Base-by-base conservation (phyloP, 148 eudicot species). In the Rhododendron ferrugineum region DNA sequence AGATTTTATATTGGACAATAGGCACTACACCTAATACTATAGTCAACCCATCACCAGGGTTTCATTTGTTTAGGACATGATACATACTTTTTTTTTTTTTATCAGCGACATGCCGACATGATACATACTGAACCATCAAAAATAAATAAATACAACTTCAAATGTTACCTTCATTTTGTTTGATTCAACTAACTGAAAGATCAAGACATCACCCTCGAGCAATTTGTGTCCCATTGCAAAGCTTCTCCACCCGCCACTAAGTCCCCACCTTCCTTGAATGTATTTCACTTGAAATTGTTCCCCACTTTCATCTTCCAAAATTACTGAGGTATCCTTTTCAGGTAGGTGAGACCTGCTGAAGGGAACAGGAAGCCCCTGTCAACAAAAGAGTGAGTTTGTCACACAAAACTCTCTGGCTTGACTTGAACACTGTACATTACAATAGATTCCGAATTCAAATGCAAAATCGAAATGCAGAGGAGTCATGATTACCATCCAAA, bases 161-260 rank as follows among this genome's bases (percentile, higher is more conserved):
- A 86, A 36, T 6, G 64, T 80, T 85, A 92, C 96, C 93, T 94
- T 94, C 46, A 94, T 90, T 83, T 83, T 92, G 83, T 80, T 68
- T 36, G 92, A 85, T 72, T 80, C 87, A 11, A 91, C 85, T 34
- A 94, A 68, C 70, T 91, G 93, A 85, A 92, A 94, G 85, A 94
- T 75, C 83, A 90, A 79, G 80, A 84, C 90, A 87, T 94, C 95
- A 62, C 93, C 98, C 79, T 76, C 89, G 20, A 89, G 84, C 82
- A 94, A 87, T 62, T 91, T 88, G 84, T 91, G 90, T 26, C 84
- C 86, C 62, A 78, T 62, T 60, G 92, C 91, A 88, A 93, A 93
- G 85, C 78, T 87, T 83, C 86, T 91, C 95, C 94, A 93, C 30
- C 98, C 98, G 28, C 84, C 95, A 84, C 95, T 91, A 54, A 93